Evolutionary conservation across 2,329 filamentous ascomycete genomes (phyloP).

Genomic region (Rhinocladiella similis): DNA sequence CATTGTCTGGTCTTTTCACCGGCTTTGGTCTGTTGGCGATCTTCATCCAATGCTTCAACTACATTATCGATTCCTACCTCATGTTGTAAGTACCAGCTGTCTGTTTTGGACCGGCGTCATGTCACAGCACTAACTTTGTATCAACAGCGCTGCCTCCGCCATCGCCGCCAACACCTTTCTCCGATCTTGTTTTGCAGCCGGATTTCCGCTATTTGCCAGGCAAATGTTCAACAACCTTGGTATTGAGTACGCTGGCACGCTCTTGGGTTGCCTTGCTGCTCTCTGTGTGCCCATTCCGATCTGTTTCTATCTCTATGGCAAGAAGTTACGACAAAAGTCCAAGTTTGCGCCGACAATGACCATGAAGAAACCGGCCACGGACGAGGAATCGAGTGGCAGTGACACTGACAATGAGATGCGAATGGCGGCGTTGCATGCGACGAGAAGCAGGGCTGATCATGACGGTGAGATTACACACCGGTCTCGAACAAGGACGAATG

Average conservation of each 20-base stretch:
- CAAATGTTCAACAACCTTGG: slow-evolving; percentile 58
- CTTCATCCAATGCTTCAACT: slow-evolving; percentile 60
- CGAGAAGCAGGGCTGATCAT: slow-evolving; percentile 26
- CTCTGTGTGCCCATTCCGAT: slow-evolving; percentile 41
- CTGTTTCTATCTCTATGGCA: slow-evolving; percentile 37
- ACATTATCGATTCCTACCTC: slow-evolving; percentile 60
- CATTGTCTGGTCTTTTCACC: slow-evolving; percentile 52
- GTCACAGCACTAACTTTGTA: neutral
- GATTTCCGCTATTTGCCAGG: slow-evolving; percentile 54
- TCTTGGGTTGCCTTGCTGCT: slow-evolving; percentile 39
- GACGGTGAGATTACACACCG: slow-evolving; percentile 13
- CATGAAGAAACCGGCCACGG: slow-evolving; percentile 46
- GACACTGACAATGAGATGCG: slow-evolving; percentile 26
- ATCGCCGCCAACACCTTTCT: slow-evolving; percentile 53
- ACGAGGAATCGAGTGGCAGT: slow-evolving; percentile 31
- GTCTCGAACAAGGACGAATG: slow-evolving; percentile 18
- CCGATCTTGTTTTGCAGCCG: slow-evolving; percentile 42
- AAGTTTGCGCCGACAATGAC: slow-evolving; percentile 46
- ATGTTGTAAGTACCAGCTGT: slow-evolving; percentile 44
- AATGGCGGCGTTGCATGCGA: slow-evolving; percentile 27
- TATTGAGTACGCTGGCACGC: slow-evolving; percentile 41
- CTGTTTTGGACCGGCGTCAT: neutral
- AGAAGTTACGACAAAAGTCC: slow-evolving; percentile 29
- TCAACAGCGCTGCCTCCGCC: slow-evolving; percentile 47
- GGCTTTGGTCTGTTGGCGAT: slow-evolving; percentile 60